Percentiles rank a stretch among this genome's conserved stretches.
These are phyloP conservation scores for Cardamine chenopodiifolia DNA, from an alignment of 345 rosid species.

Conservation along the genomic window DNA sequence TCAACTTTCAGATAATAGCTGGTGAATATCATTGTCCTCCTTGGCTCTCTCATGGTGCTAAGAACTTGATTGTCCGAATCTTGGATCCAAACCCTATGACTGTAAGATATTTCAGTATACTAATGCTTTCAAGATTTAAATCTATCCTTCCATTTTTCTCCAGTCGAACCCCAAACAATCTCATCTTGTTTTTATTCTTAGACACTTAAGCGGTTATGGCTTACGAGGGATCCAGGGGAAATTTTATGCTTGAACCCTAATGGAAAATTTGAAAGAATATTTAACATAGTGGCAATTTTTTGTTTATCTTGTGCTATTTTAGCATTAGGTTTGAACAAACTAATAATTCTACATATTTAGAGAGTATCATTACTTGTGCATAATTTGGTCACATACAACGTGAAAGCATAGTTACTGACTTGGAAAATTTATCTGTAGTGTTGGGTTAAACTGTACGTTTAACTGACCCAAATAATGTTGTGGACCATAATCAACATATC, in stretches of 20 bases:
- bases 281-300: not conserved
- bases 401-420: not conserved
- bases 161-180: not conserved
- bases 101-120: conserved; percentile 52
- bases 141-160: conserved; percentile 14
- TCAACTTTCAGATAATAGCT: conserved; percentile 66
- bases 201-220: not conserved
- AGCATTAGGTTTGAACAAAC: conserved; percentile 2
- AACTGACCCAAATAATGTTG: not conserved
- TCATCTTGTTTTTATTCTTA: conserved; percentile 3
- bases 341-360: not conserved
- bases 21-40: conserved; percentile 86
- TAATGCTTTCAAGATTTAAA: conserved; percentile 16
- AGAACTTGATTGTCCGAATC: conserved; percentile 77
- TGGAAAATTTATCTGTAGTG: not conserved
- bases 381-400: not conserved
- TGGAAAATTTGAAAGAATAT: not conserved
- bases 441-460: conserved; percentile 3
- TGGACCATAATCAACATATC: not conserved
- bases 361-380: not conserved
- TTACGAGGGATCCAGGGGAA: not conserved
- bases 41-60: conserved; percentile 93
- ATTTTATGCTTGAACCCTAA: not conserved
- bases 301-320: not conserved
- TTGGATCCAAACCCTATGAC: conserved; percentile 87